Base-by-base conservation (phyloP, 2,329 filamentous ascomycete genomes). In the Exophiala sp. region DNA sequence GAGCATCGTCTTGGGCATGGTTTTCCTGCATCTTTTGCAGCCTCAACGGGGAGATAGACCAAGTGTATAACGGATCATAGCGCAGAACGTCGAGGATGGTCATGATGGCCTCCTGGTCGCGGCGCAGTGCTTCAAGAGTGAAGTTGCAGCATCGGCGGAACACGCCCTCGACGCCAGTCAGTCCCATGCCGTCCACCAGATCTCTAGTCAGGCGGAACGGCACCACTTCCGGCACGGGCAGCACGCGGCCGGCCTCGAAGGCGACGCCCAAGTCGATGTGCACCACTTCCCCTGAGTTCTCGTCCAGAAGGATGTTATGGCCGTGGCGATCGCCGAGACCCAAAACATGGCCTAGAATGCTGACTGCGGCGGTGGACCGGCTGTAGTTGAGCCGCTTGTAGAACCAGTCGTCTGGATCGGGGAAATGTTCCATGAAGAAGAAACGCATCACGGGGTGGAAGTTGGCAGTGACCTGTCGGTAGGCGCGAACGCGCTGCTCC, bases 101-200 rank as follows among this genome's bases (percentile, higher is more conserved):
- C 90, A 96, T 97, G 71, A 99, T 98, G 38, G 86, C 90, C 65
- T 95, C 94, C 10, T 87, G 87, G 66, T 98, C 93, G 62, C 95
- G 86, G n/a, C 93, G 83, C 29, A 99, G 74, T 1, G 94, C 90
- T 55, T 96, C 89, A 24, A 99, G 80, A 0, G 90, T 97, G 66
- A 97, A 97, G 66, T 99, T 94, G 67, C 93, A 98, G 69, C 91
- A 97, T n/a, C 94, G 82, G 6, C 93, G 81, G 72, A 97, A 98
- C 0, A 97, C 89, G 2, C 93, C 93, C 67, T 99, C 94, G 0
- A 90, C 95, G 62, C 87, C 88, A 2, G 88, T 94, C 59, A 95
- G 85, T 22, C 93, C 93, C 87, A 99, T 96, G 21, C 88, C 94
- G 64, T 98, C 94, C 3, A 97, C 87, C 46, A 98, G 83, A 62